Evolutionary conservation across 2,329 filamentous ascomycete species (phyloP).

Genomic region (Penicillium carneum): DNA sequence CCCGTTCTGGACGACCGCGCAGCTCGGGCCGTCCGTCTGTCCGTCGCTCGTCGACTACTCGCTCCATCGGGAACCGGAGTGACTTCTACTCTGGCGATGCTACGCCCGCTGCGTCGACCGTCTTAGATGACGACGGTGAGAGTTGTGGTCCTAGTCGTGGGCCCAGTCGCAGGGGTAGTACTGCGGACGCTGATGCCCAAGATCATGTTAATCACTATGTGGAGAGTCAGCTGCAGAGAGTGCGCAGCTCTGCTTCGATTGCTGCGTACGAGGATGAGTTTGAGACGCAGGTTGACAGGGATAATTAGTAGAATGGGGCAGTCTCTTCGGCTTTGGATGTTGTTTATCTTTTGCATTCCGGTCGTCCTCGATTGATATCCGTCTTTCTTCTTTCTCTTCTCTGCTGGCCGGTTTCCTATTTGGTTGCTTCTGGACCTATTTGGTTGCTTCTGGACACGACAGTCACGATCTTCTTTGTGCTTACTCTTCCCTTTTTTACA

Average conservation of each 20-base stretch:
- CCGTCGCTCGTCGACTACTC: conserved; percentile 79
- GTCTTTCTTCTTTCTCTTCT: neutral
- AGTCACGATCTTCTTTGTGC: neutral
- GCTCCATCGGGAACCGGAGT: conserved; percentile 83
- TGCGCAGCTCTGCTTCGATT: conserved; percentile 65
- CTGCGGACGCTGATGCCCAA: conserved; percentile 56
- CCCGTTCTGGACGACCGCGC: conserved; percentile 58
- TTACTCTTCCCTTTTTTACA: neutral
- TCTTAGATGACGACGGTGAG: conserved; percentile 47
- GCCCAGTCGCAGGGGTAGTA: conserved; percentile 52
- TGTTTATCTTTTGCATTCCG: neutral
- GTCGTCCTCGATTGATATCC: conserved; percentile 1
- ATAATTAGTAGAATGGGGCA: conserved; percentile 35
- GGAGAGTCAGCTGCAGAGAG: conserved; percentile 76
- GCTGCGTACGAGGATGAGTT: conserved; percentile 68
- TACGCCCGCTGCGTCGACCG: conserved; percentile 41
- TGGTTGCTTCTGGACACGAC: neutral
- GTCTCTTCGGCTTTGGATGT: conserved; percentile 7
- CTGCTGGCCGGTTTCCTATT: neutral
- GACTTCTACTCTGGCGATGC: conserved; percentile 67
- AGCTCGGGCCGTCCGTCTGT: conserved; percentile 61
- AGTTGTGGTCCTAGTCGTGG: conserved; percentile 27
- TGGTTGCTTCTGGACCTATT: neutral
- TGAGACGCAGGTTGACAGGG: conserved; percentile 61
- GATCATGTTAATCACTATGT: conserved; percentile 82